Evolutionary conservation across 768 basidiomycete genomes (phyloP), one percentile per base, ranked within the genome.

Genomic region (Tulasnella sp.): DNA sequence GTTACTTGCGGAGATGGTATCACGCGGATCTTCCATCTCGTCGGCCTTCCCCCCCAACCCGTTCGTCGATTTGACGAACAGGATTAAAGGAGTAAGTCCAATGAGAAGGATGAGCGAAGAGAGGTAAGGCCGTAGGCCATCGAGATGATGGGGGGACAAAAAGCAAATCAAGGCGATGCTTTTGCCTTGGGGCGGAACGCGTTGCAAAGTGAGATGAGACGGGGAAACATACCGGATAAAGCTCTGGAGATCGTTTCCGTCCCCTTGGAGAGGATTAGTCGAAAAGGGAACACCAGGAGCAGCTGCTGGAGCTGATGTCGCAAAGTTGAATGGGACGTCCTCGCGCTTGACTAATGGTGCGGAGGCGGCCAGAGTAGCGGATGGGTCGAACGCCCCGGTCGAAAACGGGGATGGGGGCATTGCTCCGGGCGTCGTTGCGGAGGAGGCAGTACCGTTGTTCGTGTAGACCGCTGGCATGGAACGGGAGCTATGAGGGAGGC

Each of bases 211-310:
- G 41, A 59, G 34, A 37, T 32, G 36, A 41, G 44, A 47, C 39
- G 39, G 40, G 59, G 69, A 39, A 22, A 52, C 72, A 29, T 68
- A 73, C 72, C 72, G 72, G 72, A 73, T 73, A 67, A 73, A 73
- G 39, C 65, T 73, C 72, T 73, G 72, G 34, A 73, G 40, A 67
- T 73, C 72, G 44, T 67, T 40, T 37, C 41, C 64, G 32, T 67
- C 72, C 62, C 32, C 39, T 41, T 68, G 67, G 35, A 35, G 47
- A 35, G 36, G 72, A 29, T 59, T 59, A 22, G 52, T 59, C 52
- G 52, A 59, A 59, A 59, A 59, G 52, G 52, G 52, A 59, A 59
- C 52, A 29, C 52, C 52, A 59, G 19, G 19, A 59, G n/a, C 12
- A 59, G 52, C 52, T 14, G 19, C 52, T n/a, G n/a, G n/a, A 67